A percentile compares a stretch with the other conserved stretches of the same genome.
Conservation (phyloP, 768 basidiomycete species). For the Mycena crocata region DNA sequence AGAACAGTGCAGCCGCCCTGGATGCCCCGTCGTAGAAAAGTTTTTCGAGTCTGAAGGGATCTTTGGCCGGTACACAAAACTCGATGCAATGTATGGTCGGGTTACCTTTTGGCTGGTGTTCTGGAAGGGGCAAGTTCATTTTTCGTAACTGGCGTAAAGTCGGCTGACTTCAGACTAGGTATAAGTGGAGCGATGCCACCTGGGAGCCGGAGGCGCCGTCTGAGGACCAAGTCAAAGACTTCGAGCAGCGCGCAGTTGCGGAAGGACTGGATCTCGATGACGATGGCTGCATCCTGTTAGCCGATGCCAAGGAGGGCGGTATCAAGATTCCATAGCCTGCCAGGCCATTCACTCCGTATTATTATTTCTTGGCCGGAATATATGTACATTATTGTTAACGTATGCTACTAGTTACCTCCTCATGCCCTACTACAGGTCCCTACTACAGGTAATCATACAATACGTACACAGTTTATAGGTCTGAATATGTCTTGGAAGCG, state of each 20-base stretch:
- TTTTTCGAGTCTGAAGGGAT: slow-evolving; percentile 13
- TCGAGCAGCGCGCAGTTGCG: background rate
- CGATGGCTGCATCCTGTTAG: slow-evolving; percentile 4
- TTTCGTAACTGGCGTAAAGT: background rate
- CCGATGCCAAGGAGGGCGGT: slow-evolving; percentile 7
- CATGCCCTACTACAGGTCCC: too few species aligned
- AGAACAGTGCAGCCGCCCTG: slow-evolving; percentile 13
- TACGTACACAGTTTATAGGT: too few species aligned
- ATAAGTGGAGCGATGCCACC: slow-evolving; percentile 18
- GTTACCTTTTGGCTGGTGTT: slow-evolving; percentile 9
- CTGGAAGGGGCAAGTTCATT: slow-evolving; percentile 23
- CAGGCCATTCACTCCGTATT: too few species aligned
- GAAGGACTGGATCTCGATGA: slow-evolving; percentile 20
- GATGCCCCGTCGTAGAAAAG: background rate
- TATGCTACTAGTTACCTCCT: too few species aligned
- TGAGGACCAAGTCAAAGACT: background rate
- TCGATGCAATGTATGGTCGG: slow-evolving; percentile 12
- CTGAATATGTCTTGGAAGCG: too few species aligned
- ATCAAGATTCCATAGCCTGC: slow-evolving; percentile 1
- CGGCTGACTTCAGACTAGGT: background rate
- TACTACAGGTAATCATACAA: too few species aligned
- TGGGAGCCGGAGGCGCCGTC: slow-evolving; percentile 19
- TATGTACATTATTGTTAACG: too few species aligned
- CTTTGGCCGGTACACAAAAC: slow-evolving; percentile 15
- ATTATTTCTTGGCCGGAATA: too few species aligned